A percentile compares a stretch with the other conserved stretches of the same genome.
Conservation (phyloP, 177 flowering plant genomes). For the Telopea speciosissima region DNA sequence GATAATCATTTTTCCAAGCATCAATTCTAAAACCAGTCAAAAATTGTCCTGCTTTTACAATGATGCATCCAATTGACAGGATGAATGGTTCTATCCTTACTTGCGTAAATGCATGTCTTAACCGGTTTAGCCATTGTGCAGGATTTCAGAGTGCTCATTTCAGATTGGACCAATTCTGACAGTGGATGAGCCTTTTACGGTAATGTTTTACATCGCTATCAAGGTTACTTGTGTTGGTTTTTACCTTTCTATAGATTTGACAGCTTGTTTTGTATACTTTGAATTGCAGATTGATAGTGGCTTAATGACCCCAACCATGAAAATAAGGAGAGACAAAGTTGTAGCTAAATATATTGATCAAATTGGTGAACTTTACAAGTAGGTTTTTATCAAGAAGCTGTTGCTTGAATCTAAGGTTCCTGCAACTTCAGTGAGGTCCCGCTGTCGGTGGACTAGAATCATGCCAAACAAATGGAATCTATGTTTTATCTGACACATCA, state of each 20-base stretch:
- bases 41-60: background rate
- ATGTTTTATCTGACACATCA: background rate
- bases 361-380: slow-evolving; percentile 53
- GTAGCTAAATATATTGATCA: slow-evolving; percentile 45
- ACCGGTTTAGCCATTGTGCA: slow-evolving; percentile 24
- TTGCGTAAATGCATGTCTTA: background rate
- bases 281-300: slow-evolving; percentile 74
- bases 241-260: background rate
- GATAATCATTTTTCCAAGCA: background rate
- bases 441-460: background rate
- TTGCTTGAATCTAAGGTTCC: background rate
- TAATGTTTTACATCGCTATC: slow-evolving; percentile 14
- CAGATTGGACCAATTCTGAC: slow-evolving; percentile 86
- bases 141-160: slow-evolving; percentile 80
- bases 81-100: background rate
- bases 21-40: background rate
- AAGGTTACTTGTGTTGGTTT: background rate
- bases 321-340: slow-evolving; percentile 71
- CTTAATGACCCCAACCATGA: slow-evolving; percentile 88
- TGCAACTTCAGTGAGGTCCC: background rate
- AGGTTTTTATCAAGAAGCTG: background rate
- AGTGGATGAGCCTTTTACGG: slow-evolving; percentile 84
- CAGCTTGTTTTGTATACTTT: background rate
- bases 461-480: background rate
- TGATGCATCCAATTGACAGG: background rate